Conservation (phyloP, 169 alveolate genomes). For the Cyclospora cayetanensis region DNA sequence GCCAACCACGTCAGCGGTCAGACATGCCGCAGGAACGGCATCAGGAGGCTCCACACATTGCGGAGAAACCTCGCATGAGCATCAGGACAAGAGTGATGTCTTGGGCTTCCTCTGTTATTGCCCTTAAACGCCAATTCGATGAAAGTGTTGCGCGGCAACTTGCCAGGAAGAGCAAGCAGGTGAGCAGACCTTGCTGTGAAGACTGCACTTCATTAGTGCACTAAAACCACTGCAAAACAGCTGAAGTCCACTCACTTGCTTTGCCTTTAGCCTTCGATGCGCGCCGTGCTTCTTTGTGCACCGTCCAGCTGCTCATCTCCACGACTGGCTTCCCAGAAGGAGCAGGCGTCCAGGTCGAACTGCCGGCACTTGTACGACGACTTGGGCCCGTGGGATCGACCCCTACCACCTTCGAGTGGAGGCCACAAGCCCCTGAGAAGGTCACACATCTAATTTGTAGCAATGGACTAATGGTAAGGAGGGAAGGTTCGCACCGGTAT, state of each 20-base stretch:
- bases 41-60: too few species aligned
- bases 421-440: constrained; percentile 36
- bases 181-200: too few species aligned
- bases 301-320: constrained; percentile 37
- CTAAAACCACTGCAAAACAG: too few species aligned
- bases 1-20: too few species aligned
- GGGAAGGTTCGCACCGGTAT: too few species aligned
- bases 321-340: constrained; percentile 55
- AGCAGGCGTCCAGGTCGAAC: constrained; percentile 48
- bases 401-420: constrained; percentile 43
- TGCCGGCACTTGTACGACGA: constrained; percentile 40
- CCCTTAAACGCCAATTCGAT: neutral
- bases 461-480: constrained; percentile 29
- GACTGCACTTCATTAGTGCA: too few species aligned
- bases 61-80: too few species aligned
- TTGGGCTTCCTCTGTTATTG: constrained; percentile 40
- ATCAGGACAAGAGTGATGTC: neutral
- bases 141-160: neutral
- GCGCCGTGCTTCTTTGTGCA: too few species aligned
- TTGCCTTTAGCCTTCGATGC: too few species aligned
- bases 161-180: constrained; percentile 25
- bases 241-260: too few species aligned
- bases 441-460: constrained; percentile 55
- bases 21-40: too few species aligned
- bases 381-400: constrained; percentile 8